phyloP scores from a whole-genome alignment of 352 stramenopile species.

The Pythium oligandrum region DNA sequence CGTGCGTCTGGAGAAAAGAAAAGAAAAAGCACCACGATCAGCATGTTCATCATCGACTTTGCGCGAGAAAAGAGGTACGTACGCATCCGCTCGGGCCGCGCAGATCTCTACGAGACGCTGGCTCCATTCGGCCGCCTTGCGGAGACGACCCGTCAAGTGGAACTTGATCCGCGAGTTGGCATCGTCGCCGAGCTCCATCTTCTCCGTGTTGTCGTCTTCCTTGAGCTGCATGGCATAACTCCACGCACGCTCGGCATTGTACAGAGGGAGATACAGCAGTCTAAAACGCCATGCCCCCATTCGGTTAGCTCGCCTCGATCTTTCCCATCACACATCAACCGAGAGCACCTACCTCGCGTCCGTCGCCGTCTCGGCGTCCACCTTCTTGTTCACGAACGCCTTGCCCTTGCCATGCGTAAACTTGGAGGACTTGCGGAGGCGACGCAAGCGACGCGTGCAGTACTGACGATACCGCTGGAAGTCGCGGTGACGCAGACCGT shows the following conservation, averaged over 20 bases:
- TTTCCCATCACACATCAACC: too few relatives aligned
- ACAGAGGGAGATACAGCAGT: conserved; percentile 83
- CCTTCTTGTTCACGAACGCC: conserved; percentile 76
- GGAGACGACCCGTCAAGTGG: conserved; percentile 80
- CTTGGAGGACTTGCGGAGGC: conserved; percentile 85
- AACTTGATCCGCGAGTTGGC: conserved; percentile 88
- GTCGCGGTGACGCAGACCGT: conserved; percentile 86
- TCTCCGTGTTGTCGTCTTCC: conserved; percentile 82
- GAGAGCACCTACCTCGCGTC: conserved; percentile 37
- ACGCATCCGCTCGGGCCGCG: conserved; percentile 68
- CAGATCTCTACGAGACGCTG: conserved; percentile 77
- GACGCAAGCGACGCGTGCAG: conserved; percentile 79
- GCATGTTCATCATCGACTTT: neutral
- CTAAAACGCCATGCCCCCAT: conserved; percentile 7
- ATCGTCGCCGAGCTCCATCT: conserved; percentile 79
- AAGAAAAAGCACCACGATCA: neutral
- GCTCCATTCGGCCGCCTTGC: conserved; percentile 87
- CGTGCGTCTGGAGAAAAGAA: conserved; percentile 42
- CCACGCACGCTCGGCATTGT: conserved; percentile 89
- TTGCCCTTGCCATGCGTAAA: conserved; percentile 88
- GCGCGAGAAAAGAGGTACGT: conserved; percentile 15
- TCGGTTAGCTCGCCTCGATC: too few relatives aligned
- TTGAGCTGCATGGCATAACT: conserved; percentile 91
- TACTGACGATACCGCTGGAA: conserved; percentile 91
- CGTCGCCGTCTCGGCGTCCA: conserved; percentile 71